Evolutionary conservation across 768 basidiomycete genomes (phyloP), one percentile per base, ranked within the genome.

Genomic region (Boletus huronensis): DNA sequence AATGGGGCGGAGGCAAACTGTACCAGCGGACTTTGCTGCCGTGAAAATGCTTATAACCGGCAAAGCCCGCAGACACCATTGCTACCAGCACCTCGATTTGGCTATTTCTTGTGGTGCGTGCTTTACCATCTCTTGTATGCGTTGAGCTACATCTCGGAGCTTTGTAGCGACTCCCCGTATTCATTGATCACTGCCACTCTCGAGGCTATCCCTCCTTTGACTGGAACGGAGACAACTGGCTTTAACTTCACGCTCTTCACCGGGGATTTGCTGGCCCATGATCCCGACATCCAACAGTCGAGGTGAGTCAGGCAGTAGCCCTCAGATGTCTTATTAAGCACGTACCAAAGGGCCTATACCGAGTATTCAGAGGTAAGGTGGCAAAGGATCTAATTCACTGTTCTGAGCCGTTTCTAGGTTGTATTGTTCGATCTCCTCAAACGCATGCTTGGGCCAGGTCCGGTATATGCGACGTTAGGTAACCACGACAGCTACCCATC

Each of bases 1-100:
- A 88, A 80, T 23, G 82, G 84, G 21, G 72, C 86, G 2, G 88
- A 89, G 70, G 86, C 82, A 10, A 87, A 88, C 62, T 90, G 88
- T 65, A 83, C 82, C 39, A 74, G 77, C 26, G 81, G 81, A 31
- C 70, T 81, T 5, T 91, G 88, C 69, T 91, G 88, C 64, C 77
- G 89, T 32, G 64, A 69, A 28, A 80, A 81, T 62, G 76, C 72
- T 26, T 71, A 75, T 62, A 85, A 86, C 60, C 52, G 55, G 1
- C 50, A 62, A 6, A 86, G 79, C 54, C 84, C 80, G 1, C 74
- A 85, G 49, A 65, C 62, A 6, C 74, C 80, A 0, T 49, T 86
- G 3, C 54, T 77, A 25, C 81, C 83, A 42, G 88, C 88, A 4
- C 85, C 89, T 39, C 80, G 86, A 29, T 91, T 74, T 61, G 88